These are phyloP conservation scores for Acrodontium crateriforme DNA, from an alignment of 2,329 filamentous ascomycete genomes.

Conservation along the genomic window DNA sequence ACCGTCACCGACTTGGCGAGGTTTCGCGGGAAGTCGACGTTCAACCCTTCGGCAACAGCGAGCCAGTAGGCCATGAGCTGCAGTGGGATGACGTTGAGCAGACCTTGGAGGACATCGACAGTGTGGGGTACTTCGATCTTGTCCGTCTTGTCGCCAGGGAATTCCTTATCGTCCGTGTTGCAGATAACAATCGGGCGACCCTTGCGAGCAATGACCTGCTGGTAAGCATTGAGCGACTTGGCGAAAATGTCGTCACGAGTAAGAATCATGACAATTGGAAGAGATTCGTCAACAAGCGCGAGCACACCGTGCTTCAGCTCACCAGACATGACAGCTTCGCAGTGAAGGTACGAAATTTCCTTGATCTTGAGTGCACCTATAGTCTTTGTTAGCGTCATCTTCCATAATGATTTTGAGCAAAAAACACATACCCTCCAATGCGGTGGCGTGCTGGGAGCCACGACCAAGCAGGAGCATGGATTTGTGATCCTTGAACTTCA, in stretches of 20 bases:
- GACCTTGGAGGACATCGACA: conserved; percentile 86
- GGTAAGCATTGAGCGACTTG: conserved; percentile 98
- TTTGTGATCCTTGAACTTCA: conserved; percentile 92
- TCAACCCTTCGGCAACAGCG: conserved; percentile 83
- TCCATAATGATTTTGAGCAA: not conserved
- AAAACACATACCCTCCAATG: conserved; percentile 56
- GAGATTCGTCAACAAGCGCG: conserved; percentile 92
- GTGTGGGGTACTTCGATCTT: conserved; percentile 97
- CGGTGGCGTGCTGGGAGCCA: conserved; percentile 93
- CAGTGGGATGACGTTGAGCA: conserved; percentile 93
- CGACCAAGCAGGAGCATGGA: conserved; percentile 83
- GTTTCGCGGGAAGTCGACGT: conserved; percentile 98
- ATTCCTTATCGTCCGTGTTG: conserved; percentile 81
- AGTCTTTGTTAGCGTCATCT: conserved; percentile 11
- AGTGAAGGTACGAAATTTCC: conserved; percentile 99
- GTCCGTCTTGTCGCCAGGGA: conserved; percentile 74
- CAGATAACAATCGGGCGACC: conserved; percentile 98
- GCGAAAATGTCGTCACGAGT: conserved; percentile 92
- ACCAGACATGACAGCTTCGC: conserved; percentile 98
- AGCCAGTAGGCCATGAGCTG: conserved; percentile 99
- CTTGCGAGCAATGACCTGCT: conserved; percentile 93
- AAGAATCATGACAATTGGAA: conserved; percentile 99
- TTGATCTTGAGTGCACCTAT: conserved; percentile 90
- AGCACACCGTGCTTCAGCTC: conserved; percentile 98
- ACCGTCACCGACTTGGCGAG: conserved; percentile 98